Evolutionary conservation across 208 protist genomes (phyloP).

Genomic region (Crithidia fasciculata): DNA sequence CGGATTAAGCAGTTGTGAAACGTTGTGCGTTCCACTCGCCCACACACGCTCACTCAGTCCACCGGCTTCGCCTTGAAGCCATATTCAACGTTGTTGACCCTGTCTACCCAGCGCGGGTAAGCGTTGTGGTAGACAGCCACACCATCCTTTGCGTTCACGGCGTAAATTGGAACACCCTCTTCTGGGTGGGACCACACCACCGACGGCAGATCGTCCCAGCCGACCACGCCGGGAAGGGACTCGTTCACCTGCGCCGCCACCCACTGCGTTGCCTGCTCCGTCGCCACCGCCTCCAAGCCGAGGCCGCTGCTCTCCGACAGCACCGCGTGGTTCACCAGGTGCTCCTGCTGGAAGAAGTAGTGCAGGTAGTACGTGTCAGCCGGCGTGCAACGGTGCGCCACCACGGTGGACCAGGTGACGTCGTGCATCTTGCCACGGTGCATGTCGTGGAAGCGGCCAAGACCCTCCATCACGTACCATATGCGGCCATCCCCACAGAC

Average conservation of each 20-base stretch:
- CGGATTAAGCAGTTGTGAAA: too few relatives aligned
- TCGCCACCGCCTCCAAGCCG: background rate
- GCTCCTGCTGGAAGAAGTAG: conserved; percentile 20
- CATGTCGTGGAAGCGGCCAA: conserved; percentile 17
- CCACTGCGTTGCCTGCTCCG: background rate
- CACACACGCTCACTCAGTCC: too few relatives aligned
- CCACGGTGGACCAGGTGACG: conserved; percentile 21
- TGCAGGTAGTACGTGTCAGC: conserved; percentile 16
- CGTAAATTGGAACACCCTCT: background rate
- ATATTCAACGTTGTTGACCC: background rate
- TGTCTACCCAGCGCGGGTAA: background rate
- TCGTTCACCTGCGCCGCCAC: background rate
- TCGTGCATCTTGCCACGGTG: background rate
- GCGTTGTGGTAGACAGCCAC: background rate
- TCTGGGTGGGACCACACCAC: too few relatives aligned
- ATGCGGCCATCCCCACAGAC: background rate
- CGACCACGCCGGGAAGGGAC: background rate
- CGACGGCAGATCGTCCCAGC: background rate
- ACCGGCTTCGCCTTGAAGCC: background rate
- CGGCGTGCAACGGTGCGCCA: conserved; percentile 21
- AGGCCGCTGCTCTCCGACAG: background rate
- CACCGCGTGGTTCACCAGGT: background rate
- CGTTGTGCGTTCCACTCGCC: too few relatives aligned
- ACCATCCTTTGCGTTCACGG: background rate
- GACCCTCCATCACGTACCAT: conserved; percentile 14